Base-by-base conservation (phyloP, 345 rosid genomes). In the Punica granatum region DNA sequence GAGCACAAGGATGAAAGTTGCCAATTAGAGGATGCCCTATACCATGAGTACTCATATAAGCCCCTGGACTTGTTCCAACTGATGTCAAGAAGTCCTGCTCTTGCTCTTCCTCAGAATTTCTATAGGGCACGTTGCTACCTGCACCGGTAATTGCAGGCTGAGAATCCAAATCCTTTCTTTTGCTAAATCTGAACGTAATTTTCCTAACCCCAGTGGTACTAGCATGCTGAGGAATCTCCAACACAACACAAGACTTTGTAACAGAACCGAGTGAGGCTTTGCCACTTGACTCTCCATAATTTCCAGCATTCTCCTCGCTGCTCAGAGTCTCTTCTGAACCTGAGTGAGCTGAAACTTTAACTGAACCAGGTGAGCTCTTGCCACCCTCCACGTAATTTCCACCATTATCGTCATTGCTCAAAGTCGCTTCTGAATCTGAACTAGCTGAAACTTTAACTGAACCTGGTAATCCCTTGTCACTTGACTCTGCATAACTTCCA, bases 191-290 rank as follows among this genome's bases (percentile, higher is more conserved):
- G 68, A 94, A 89, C 25, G 90, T 91, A 67, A 94, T 88, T 74
- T 88, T 94, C 76, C 89, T 83, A 63, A 94, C 82, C 60, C 99
- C 98, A 1, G 96, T 81, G 4, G 95, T 70, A 78, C 92, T 88
- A 49, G 78, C 83, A 76, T 94, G 88, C 83, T 86, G 81, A 0
- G 99, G 99, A 72, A 89, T 89, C 81, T 94, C 96, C 80, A 88
- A 60, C 51, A 86, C 89, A 65, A 94, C 92, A 63, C 78, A 80
- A 70, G 92, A 80, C 5, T 78, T 75, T 16, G 80, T 76, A 15
- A 68, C 80, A 65, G 71, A 77, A 73, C 65, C 77, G 4, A 76
- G 77, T 14, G 65, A 63, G 71, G 67, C 78, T 26, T 60, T 70
- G 28, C 60, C 49, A 51, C 75, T 70, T 43, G 72, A 65, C 37